A percentile compares a stretch with the other conserved stretches of the same genome.
Conservation (phyloP, 352 stramenopile genomes). For the Pythium diclinum region DNA sequence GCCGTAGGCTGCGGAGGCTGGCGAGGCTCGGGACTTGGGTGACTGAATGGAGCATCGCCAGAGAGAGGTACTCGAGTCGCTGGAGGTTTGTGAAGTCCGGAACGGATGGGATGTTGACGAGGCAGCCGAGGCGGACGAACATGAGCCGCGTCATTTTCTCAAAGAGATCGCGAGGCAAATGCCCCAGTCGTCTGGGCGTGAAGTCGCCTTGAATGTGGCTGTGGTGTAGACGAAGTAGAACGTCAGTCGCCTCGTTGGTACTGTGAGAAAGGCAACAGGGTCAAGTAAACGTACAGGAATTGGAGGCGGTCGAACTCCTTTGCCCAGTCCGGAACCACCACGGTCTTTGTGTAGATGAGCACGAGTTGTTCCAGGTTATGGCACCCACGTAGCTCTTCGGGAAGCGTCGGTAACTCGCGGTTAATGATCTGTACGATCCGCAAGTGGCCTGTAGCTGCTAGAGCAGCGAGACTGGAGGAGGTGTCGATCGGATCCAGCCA, state of each 20-base stretch:
- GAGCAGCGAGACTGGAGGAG: not conserved
- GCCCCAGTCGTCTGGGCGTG: not conserved
- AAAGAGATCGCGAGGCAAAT: conserved; percentile 15
- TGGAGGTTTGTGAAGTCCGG: not conserved
- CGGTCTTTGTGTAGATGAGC: conserved; percentile 27
- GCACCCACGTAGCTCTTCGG: conserved; percentile 11
- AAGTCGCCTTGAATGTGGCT: conserved; percentile 20
- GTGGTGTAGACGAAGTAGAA: not conserved
- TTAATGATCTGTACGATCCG: conserved; percentile 27
- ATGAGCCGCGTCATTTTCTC: conserved; percentile 12
- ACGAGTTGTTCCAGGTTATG: conserved; percentile 12
- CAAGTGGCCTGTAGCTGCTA: conserved; percentile 18
- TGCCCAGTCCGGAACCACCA: conserved; percentile 13
- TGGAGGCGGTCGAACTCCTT: conserved; percentile 19
- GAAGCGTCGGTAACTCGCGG: conserved; percentile 5
- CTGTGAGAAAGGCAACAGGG: too few relatives aligned
- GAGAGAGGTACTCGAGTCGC: conserved; percentile 9
- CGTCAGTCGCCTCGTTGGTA: too few relatives aligned
- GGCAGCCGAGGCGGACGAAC: conserved; percentile 17
- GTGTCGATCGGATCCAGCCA: conserved; percentile 19
- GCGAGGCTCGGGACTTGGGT: conserved; percentile 8
- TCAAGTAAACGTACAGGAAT: conserved; percentile 15
- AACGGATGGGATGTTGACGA: conserved; percentile 9
- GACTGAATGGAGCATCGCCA: conserved; percentile 12
- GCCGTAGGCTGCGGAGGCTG: not conserved